These are phyloP conservation scores for Tylopilus balloui DNA, from an alignment of 768 basidiomycete genomes.

Conservation along the genomic window DNA sequence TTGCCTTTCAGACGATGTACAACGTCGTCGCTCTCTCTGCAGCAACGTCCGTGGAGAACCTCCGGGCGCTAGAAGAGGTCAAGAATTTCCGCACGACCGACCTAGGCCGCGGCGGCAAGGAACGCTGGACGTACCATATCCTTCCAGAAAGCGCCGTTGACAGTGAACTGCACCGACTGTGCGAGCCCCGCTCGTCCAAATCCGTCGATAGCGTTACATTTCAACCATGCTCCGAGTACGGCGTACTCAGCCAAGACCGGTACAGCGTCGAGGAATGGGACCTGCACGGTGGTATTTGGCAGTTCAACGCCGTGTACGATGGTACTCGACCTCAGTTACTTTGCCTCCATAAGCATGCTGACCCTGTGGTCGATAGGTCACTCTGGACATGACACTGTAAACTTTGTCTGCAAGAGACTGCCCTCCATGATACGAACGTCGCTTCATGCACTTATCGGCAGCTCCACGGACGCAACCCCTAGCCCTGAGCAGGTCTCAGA, in stretches of 20 bases:
- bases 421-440: slow-evolving; percentile 38
- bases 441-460: slow-evolving; percentile 34
- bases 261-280: slow-evolving; percentile 39
- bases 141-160: slow-evolving; percentile 40
- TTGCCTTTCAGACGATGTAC: slow-evolving; percentile 22
- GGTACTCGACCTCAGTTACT: slow-evolving; percentile 22
- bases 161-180: slow-evolving; percentile 36
- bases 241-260: slow-evolving; percentile 40
- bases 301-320: slow-evolving; percentile 45
- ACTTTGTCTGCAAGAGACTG: slow-evolving; percentile 39
- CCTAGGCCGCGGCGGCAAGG: slow-evolving; percentile 47
- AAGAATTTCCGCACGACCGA: slow-evolving; percentile 50
- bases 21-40: slow-evolving; percentile 41
- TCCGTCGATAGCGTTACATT: slow-evolving; percentile 40
- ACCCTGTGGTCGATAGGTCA: slow-evolving; percentile 36
- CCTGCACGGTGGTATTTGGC: slow-evolving; percentile 39
- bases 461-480: slow-evolving; percentile 17
- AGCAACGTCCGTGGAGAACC: slow-evolving; percentile 44
- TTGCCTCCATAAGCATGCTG: slow-evolving; percentile 24
- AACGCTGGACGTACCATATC: slow-evolving; percentile 51
- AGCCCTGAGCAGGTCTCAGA: slow-evolving; percentile 36
- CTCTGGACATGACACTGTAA: slow-evolving; percentile 45
- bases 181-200: slow-evolving; percentile 32
- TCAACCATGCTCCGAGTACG: slow-evolving; percentile 39
- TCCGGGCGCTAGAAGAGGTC: slow-evolving; percentile 49